Evolutionary conservation across 2,329 filamentous ascomycete species (phyloP).

Genomic region (Stagonosporopsis cucurbitacearum): DNA sequence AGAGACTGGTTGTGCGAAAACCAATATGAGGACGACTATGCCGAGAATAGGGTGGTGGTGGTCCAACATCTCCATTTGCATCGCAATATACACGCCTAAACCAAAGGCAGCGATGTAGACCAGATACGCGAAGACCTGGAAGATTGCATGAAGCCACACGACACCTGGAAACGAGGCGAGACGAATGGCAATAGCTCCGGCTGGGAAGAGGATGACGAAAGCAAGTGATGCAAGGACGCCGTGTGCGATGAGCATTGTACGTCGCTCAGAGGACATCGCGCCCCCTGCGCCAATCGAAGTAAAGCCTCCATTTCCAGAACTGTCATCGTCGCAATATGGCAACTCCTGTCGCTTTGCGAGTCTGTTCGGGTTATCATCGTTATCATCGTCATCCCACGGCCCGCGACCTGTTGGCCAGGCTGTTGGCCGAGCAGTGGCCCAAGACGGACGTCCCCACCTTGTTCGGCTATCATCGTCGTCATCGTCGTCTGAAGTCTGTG

Average conservation of each 20-base stretch:
- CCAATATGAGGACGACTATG: conserved; percentile 55
- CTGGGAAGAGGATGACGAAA: conserved; percentile 55
- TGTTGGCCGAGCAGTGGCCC: conserved; percentile 28
- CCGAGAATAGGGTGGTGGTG: conserved; percentile 61
- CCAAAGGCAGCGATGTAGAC: conserved; percentile 58
- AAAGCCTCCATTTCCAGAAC: conserved; percentile 19
- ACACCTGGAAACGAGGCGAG: conserved; percentile 52
- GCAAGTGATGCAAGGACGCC: conserved; percentile 53
- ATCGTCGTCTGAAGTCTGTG: conserved; percentile 7
- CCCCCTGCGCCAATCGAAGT: conserved; percentile 22
- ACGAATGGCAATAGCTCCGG: conserved; percentile 53
- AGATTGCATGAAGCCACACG: conserved; percentile 53
- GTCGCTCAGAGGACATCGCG: conserved; percentile 12
- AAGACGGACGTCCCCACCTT: conserved; percentile 2
- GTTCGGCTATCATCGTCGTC: conserved; percentile 12
- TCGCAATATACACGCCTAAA: conserved; percentile 59
- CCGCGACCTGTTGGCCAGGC: conserved; percentile 20
- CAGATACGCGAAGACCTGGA: conserved; percentile 58
- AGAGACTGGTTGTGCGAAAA: conserved; percentile 63
- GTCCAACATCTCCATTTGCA: conserved; percentile 43
- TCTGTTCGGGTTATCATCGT: conserved; percentile 4
- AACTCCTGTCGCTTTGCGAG: conserved; percentile 29
- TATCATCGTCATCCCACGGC: conserved; percentile 2
- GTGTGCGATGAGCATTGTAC: conserved; percentile 52
- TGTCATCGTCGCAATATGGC: conserved; percentile 40